Evolutionary conservation across 169 alveolate genomes (phyloP), one percentile per base, ranked within the genome.

Genomic region (Cryptosporidium xiaoi): DNA sequence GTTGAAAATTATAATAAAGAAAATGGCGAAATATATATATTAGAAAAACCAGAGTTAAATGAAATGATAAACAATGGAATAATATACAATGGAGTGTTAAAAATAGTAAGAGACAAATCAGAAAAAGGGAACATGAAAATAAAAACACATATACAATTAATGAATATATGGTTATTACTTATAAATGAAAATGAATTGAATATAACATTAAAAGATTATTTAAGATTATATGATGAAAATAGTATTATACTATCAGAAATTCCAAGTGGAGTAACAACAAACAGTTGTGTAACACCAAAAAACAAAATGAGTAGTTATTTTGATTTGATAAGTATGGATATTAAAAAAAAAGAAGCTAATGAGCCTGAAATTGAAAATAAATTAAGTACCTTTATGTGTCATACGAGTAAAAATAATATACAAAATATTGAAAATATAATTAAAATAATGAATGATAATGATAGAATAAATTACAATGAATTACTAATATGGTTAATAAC

Each of bases 121-220:
- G 56, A 53, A 51, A 24, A n/a, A 53, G 67, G 50, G n/a, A 64
- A 69, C 3, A 53, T 69, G 7, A 27, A 51, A 40, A n/a, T 18
- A 27, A 24, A 51, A 29, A 29, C 10, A 24, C 83, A 69, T 20
- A 53, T 24, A 20, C 83, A 69, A 56, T 69, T 29, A 51, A 69
- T 69, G 83, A 69, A 69, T 29, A 53, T 69, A 34, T 69, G 83
- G 83, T 34, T 36, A 27, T 51, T 53, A 46, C 51, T 69, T 51
- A 69, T 69, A 34, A 69, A 69, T 53, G 83, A 69, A 27, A 65
- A 69, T 40, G 67, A 69, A 13, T 31, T 69, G 29, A 69, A 51
- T n/a, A 51, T 69, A 13, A 51, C 83, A 53, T 34, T 69, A 29
- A 69, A n/a, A 53, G 83, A 69, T 69, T 69, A 51, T 69, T 53